phyloP scores from a whole-genome alignment of 2,329 filamentous ascomycete species.

The Phyllosticta capitalensis region DNA sequence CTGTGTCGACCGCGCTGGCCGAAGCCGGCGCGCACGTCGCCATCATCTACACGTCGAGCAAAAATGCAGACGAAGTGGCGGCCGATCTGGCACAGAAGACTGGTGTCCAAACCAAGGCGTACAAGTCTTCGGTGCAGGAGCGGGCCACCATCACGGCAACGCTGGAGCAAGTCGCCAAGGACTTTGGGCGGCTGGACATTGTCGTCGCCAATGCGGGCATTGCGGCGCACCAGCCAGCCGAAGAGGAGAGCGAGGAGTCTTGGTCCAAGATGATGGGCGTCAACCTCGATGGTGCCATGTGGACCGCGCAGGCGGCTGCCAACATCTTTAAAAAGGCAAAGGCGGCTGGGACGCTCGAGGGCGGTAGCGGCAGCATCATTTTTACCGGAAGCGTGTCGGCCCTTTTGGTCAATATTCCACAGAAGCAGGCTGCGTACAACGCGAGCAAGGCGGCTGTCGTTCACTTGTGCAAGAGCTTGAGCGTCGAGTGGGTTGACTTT shows the following conservation, averaged over 20 bases:
- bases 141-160: conserved; percentile 12
- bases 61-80: conserved; percentile 14
- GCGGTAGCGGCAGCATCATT: conserved; percentile 22
- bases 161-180: conserved; percentile 1
- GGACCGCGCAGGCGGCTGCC: conserved; percentile 29
- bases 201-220: conserved; percentile 12
- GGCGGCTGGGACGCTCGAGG: conserved; percentile 14
- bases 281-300: conserved; percentile 27
- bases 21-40: conserved; percentile 12
- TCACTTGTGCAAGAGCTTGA: conserved; percentile 16
- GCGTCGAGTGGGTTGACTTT: conserved; percentile 19
- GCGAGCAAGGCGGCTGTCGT: conserved; percentile 17
- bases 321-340: conserved; percentile 28
- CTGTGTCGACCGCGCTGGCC: conserved; percentile 9
- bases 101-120: conserved; percentile 14
- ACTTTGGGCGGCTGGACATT: conserved; percentile 12
- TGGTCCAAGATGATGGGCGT: conserved; percentile 4
- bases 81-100: conserved; percentile 13
- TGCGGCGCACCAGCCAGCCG: conserved; percentile 1
- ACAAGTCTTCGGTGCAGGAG: conserved; percentile 14
- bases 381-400: conserved; percentile 32
- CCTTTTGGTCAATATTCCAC: conserved; percentile 31
- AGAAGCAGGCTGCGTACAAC: conserved; percentile 26
- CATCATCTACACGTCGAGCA: conserved; percentile 15
- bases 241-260: conserved; percentile 1